Conservation (phyloP, 139 green algal species). For the Desmodesmus armatus region DNA sequence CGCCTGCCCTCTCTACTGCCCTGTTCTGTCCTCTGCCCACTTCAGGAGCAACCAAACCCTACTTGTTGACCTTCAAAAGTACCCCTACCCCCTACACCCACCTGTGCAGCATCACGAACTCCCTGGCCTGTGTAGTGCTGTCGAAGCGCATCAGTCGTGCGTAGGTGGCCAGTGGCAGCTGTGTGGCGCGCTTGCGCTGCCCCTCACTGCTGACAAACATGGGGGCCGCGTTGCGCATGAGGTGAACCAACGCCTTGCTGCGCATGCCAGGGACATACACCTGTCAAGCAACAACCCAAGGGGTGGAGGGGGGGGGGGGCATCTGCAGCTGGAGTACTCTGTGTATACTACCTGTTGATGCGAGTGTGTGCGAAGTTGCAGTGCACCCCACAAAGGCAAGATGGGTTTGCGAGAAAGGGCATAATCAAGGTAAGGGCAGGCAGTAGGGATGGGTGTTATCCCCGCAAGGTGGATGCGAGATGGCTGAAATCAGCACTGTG, state of each 20-base stretch:
- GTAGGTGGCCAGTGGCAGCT: slow-evolving; percentile 7
- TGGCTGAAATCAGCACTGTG: no score
- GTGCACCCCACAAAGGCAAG: no score
- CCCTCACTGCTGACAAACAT: background rate
- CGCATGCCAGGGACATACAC: slow-evolving; percentile 35
- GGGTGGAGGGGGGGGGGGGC: background rate
- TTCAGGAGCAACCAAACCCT: background rate
- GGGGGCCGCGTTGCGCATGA: background rate
- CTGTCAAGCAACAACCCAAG: background rate
- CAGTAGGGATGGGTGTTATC: no score
- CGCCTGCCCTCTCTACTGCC: no score
- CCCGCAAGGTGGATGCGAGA: no score
- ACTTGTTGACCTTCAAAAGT: no score
- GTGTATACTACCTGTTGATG: background rate
- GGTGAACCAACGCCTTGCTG: slow-evolving; percentile 11
- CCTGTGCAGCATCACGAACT: slow-evolving; percentile 35
- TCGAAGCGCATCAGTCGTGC: slow-evolving; percentile 25
- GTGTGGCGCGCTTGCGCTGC: background rate
- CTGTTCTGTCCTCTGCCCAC: background rate
- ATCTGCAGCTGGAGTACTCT: background rate
- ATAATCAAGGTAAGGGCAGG: no score
- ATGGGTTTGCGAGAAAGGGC: no score
- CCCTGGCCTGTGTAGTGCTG: background rate
- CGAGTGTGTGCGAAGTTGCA: background rate
- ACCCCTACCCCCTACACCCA: background rate